Evolutionary conservation across 108 stramenopile species (phyloP), one percentile per base, ranked within the genome.

Genomic region (Cyclotella baltica): DNA sequence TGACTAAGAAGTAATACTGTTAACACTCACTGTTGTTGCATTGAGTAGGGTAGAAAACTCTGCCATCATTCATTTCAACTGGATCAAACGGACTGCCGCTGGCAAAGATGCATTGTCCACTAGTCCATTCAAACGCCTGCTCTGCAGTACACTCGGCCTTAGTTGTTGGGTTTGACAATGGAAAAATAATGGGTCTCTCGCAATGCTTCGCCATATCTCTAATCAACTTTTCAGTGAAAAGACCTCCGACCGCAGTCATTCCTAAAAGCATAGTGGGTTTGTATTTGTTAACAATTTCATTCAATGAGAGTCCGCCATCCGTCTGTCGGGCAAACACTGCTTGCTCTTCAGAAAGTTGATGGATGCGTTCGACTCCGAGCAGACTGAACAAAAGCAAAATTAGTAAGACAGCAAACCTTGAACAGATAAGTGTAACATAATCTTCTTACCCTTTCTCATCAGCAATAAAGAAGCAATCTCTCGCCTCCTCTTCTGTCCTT

Each of bases 61-160:
- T 73, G 19, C 88, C 95, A 75, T 91, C 87, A 13, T 77, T 50
- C 83, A 94, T 75, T 51, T 86, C 66, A 13, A 99, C 97, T 27
- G 95, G 89, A 72, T 92, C 96, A 87, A 99, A 99, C 4, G 98
- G 98, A n/a, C 91, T 93, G 9, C 98, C 98, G 31, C 88, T 88
- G 20, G 96, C 97, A 85, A 98, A 98, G 67, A 99, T 89, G 62
- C 91, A 93, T 13, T 78, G 83, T 27, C 98, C 99, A 22, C 96
- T 75, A 4, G 98, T 96, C 98, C 98, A 98, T 86, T 88, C 87
- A 81, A 97, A 98, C 1, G 99, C 99, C 85, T 99, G 95, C 77
- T 90, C 88, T 43, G 98, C 97, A 4, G 98, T 95, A 71, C 98
- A 98, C 76, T 99, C 98, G 22, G 98, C 97, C 68, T 93, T 96